Conservation (phyloP, 441 rosid genomes). For the Daphne laureola region DNA sequence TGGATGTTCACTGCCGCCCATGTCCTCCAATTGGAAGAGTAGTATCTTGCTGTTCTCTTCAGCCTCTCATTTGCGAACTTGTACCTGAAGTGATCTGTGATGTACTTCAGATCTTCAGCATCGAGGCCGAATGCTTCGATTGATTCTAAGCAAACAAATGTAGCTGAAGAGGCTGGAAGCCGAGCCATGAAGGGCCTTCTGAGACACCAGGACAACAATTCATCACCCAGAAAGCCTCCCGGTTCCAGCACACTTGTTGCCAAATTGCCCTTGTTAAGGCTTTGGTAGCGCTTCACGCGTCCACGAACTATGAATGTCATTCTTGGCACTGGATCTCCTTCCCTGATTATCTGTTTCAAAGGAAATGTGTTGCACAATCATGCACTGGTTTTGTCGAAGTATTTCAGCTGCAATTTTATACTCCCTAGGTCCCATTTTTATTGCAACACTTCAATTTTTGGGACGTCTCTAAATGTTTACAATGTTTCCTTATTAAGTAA, state of each 20-base stretch:
- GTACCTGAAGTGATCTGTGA: conserved; percentile 65
- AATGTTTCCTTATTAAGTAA: no score
- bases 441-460: no score
- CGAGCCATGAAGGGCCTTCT: conserved; percentile 56
- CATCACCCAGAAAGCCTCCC: conserved; percentile 62
- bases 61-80: conserved; percentile 54
- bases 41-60: conserved; percentile 59
- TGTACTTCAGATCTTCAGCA: conserved; percentile 38
- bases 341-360: conserved; percentile 43
- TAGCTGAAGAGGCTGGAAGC: conserved; percentile 59
- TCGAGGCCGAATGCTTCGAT: conserved; percentile 51
- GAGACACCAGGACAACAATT: conserved; percentile 62
- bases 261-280: conserved; percentile 48
- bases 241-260: conserved; percentile 45
- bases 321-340: conserved; percentile 60
- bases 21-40: conserved; percentile 67
- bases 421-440: no score
- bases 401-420: background rate
- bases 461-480: no score
- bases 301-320: conserved; percentile 49
- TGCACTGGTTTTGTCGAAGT: background rate
- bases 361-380: background rate
- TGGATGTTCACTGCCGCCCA: conserved; percentile 76
- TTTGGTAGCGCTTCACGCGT: conserved; percentile 38
- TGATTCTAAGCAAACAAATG: conserved; percentile 46